A percentile compares a stretch with the other conserved stretches of the same genome.
Conservation (phyloP, 192 early-diverging fungal genomes). For the Chytriomyces sp. region DNA sequence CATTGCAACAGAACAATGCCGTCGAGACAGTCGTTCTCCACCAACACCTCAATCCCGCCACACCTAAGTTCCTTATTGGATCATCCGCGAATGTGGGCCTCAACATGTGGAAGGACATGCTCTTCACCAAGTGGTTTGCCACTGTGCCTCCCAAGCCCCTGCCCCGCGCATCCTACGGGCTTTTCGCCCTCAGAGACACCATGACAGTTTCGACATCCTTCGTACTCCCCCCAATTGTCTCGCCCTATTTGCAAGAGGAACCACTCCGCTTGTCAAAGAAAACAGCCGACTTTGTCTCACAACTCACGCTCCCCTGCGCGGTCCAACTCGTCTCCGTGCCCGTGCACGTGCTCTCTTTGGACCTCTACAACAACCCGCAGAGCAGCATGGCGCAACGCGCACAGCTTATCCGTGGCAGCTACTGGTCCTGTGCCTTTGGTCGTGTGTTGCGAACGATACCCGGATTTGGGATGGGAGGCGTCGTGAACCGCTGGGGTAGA, state of each 20-base stretch:
- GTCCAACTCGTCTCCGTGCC: too few relatives aligned
- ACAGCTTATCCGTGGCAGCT: conserved; percentile 20
- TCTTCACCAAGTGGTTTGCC: conserved; percentile 45
- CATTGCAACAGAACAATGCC: conserved; percentile 4
- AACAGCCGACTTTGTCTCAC: conserved; percentile 43
- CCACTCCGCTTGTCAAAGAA: conserved; percentile 29
- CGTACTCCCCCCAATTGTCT: conserved; percentile 43
- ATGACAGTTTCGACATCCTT: too few relatives aligned
- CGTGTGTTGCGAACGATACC: conserved; percentile 50
- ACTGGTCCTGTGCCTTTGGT: too few relatives aligned
- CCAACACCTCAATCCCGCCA: conserved; percentile 15
- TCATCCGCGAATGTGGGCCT: conserved; percentile 41
- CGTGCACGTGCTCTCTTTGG: conserved; percentile 45
- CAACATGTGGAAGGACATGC: conserved; percentile 30
- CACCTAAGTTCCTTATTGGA: conserved; percentile 44
- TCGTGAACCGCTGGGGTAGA: too few relatives aligned
- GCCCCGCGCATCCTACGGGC: conserved; percentile 20
- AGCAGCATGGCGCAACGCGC: background rate
- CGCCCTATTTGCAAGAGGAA: conserved; percentile 31
- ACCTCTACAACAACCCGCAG: conserved; percentile 45
- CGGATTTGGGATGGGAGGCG: conserved; percentile 52
- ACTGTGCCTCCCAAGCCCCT: conserved; percentile 34
- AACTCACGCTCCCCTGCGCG: conserved; percentile 36
- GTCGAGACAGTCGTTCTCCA: conserved; percentile 39
- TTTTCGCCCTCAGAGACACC: conserved; percentile 43